A percentile compares a stretch with the other conserved stretches of the same genome.
Conservation (phyloP, 768 basidiomycete species). For the Russula vinacea region DNA sequence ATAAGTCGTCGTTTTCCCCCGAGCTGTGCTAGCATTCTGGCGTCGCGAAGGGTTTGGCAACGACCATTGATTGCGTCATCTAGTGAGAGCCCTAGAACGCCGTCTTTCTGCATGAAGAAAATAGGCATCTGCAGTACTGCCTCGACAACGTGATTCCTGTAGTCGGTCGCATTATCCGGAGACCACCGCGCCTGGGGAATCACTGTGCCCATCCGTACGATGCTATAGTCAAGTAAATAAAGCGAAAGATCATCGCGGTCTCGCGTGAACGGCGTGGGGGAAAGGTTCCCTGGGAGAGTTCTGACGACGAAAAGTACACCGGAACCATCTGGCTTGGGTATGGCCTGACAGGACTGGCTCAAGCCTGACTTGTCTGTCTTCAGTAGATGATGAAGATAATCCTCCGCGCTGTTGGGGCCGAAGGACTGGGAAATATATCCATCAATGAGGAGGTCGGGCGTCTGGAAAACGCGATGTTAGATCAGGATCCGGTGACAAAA, state of each 20-base stretch:
- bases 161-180: constrained; percentile 11
- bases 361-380: neutral
- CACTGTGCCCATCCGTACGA: constrained; percentile 12
- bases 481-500: neutral
- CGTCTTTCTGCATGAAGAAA: constrained; percentile 18
- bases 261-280: neutral
- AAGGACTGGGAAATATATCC: constrained; percentile 21
- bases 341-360: neutral
- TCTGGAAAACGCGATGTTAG: constrained; percentile 1
- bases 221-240: constrained; percentile 9
- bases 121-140: constrained; percentile 23
- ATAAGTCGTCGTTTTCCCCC: too few species aligned
- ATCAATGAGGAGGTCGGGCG: constrained; percentile 12
- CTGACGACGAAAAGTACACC: neutral
- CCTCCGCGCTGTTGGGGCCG: constrained; percentile 6
- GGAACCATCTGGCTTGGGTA: neutral
- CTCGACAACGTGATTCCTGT: constrained; percentile 11
- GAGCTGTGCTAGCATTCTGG: neutral
- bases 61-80: constrained; percentile 12
- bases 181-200: constrained; percentile 20
- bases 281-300: neutral
- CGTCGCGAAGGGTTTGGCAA: constrained; percentile 11
- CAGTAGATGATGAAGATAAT: constrained; percentile 17
- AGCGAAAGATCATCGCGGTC: neutral
- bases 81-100: constrained; percentile 16